Evolutionary conservation across 352 stramenopile genomes (phyloP).

Genomic region (Achlya hypogyna): DNA sequence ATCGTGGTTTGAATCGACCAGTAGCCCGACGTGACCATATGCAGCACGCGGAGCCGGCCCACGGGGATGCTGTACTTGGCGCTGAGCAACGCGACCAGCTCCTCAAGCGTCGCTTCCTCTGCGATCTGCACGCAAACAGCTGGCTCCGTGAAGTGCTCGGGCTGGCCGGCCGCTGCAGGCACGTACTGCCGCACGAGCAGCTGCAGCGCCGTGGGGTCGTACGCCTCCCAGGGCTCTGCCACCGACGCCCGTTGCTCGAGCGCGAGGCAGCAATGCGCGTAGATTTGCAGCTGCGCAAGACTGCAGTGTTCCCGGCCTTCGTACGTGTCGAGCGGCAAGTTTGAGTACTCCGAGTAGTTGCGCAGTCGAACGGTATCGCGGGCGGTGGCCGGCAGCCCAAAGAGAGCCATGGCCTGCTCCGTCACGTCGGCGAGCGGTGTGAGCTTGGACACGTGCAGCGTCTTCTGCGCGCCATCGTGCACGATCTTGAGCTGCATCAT

Average conservation of each 20-base stretch:
- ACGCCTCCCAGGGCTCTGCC: slow-evolving; percentile 49
- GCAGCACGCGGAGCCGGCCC: slow-evolving; percentile 46
- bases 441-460: slow-evolving; percentile 67
- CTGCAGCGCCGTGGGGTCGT: slow-evolving; percentile 56
- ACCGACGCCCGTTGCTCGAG: slow-evolving; percentile 51
- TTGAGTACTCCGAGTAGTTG: slow-evolving; percentile 71
- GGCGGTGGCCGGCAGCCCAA: not conserved
- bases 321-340: slow-evolving; percentile 52
- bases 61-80: slow-evolving; percentile 43
- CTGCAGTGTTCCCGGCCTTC: slow-evolving; percentile 39
- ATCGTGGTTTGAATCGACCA: slow-evolving; percentile 52
- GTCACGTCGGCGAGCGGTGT: slow-evolving; percentile 49
- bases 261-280: slow-evolving; percentile 61
- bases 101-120: slow-evolving; percentile 43
- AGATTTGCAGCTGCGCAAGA: slow-evolving; percentile 48
- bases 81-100: slow-evolving; percentile 36
- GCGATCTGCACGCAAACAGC: slow-evolving; percentile 37
- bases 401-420: not conserved
- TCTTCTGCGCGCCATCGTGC: slow-evolving; percentile 71
- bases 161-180: not conserved
- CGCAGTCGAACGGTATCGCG: slow-evolving; percentile 36
- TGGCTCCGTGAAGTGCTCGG: slow-evolving; percentile 15
- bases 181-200: slow-evolving; percentile 54
- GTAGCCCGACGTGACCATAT: slow-evolving; percentile 60
- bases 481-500: slow-evolving; percentile 73